Conservation (phyloP, 2,329 filamentous ascomycete genomes). For the Lachnellula suecica region DNA sequence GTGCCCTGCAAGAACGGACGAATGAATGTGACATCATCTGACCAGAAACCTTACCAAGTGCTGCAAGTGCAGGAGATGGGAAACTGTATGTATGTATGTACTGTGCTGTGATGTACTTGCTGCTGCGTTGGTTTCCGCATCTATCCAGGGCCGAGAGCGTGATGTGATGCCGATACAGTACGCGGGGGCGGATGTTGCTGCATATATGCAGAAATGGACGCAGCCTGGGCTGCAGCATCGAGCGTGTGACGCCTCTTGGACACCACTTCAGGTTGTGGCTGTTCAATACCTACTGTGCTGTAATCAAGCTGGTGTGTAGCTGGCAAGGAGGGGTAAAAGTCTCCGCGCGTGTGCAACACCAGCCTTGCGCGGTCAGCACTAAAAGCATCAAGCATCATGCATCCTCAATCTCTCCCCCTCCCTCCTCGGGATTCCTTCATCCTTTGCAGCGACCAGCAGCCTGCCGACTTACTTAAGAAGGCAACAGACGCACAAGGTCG, state of each 20-base stretch:
- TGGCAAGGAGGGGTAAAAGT: background rate
- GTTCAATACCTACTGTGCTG: too few species aligned
- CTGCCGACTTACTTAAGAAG: background rate
- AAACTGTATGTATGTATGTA: background rate
- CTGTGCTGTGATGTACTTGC: background rate
- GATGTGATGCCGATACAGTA: background rate
- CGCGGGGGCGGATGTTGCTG: background rate
- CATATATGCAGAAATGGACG: background rate
- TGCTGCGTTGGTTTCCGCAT: slow-evolving; percentile 3
- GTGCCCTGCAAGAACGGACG: slow-evolving; percentile 1
- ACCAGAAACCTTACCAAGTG: slow-evolving; percentile 10
- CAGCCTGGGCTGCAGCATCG: background rate
- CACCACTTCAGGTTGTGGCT: background rate
- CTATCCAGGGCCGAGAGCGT: background rate
- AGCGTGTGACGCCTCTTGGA: background rate
- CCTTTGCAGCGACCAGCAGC: background rate
- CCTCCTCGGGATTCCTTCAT: background rate
- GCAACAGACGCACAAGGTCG: background rate
- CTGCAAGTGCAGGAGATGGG: slow-evolving; percentile 7
- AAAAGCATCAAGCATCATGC: too few species aligned
- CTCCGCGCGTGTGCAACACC: slow-evolving; percentile 3
- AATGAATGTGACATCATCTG: slow-evolving; percentile 13
- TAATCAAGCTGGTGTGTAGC: background rate
- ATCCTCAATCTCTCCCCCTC: background rate
- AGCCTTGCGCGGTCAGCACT: background rate